Evolutionary conservation across 2,329 filamentous ascomycete genomes (phyloP).

Genomic region (Didymella arachidicola): DNA sequence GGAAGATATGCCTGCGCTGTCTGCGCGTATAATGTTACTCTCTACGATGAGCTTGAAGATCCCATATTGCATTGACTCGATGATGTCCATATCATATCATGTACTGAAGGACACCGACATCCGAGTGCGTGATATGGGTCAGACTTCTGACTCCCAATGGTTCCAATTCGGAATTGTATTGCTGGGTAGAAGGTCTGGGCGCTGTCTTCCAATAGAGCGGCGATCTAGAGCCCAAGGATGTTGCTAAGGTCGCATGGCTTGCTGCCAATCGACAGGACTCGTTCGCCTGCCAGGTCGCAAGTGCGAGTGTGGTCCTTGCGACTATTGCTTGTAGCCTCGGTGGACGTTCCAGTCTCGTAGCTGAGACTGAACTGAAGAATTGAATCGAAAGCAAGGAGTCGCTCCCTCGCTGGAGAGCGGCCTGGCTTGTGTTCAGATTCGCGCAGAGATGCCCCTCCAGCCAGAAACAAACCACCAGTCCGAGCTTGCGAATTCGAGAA

Average conservation of each 20-base stretch:
- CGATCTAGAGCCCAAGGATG: background rate
- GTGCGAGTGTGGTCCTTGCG: background rate
- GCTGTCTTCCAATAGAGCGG: background rate
- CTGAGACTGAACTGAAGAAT: background rate
- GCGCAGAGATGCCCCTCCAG: slow-evolving; percentile 33
- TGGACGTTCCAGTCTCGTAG: background rate
- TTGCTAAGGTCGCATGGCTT: background rate
- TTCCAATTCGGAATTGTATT: background rate
- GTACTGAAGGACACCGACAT: background rate
- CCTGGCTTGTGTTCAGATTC: background rate
- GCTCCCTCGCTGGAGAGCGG: background rate
- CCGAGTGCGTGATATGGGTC: background rate
- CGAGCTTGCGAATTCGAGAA: slow-evolving; percentile 32
- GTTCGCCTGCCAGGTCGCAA: background rate
- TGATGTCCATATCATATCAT: background rate
- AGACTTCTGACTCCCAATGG: background rate
- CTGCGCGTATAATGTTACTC: background rate
- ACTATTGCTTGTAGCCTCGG: background rate
- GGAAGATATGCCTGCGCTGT: background rate
- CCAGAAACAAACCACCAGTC: slow-evolving; percentile 37
- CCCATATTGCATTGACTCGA: background rate
- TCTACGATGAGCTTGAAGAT: background rate
- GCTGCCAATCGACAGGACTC: background rate
- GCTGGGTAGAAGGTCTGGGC: background rate
- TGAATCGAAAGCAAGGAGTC: background rate